Evolutionary conservation across 164 flowering plant species (phyloP).

Genomic region (Cinnamomum micranthum): DNA sequence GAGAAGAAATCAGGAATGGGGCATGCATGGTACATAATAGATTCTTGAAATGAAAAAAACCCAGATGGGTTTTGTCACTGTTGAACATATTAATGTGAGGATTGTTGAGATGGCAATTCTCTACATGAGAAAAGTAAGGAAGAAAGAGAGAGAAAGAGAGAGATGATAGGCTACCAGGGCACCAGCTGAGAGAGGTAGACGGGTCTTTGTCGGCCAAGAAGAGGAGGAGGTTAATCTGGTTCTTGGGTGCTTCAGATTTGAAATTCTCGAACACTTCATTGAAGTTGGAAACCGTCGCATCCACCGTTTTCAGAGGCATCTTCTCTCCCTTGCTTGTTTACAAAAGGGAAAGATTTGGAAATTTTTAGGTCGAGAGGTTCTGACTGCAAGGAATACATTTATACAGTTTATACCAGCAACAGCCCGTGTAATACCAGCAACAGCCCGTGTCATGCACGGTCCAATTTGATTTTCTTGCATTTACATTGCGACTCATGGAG

Average conservation of each 20-base stretch:
- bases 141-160: background rate
- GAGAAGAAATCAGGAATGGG: too few species aligned
- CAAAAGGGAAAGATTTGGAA: background rate
- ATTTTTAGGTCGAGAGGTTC: background rate
- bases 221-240: constrained; percentile 70
- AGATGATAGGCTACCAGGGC: constrained; percentile 60
- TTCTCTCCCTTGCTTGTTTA: constrained; percentile 10
- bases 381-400: too few species aligned
- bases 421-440: too few species aligned
- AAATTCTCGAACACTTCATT: constrained; percentile 55
- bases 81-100: too few species aligned
- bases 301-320: constrained; percentile 65
- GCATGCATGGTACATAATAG: too few species aligned
- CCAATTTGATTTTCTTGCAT: too few species aligned
- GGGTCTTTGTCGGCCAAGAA: constrained; percentile 92
- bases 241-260: constrained; percentile 46
- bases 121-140: background rate
- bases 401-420: too few species aligned
- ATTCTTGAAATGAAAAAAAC: too few species aligned
- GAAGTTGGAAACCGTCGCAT: constrained; percentile 61
- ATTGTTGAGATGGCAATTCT: too few species aligned
- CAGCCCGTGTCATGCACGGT: too few species aligned
- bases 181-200: constrained; percentile 86
- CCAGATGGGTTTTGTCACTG: too few species aligned
- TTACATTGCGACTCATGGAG: too few species aligned